A percentile compares a stretch with the other conserved stretches of the same genome.
Evolutionary conservation across 2,329 filamentous ascomycete species (phyloP).

Genomic region (Arthrinium phaeospermum): DNA sequence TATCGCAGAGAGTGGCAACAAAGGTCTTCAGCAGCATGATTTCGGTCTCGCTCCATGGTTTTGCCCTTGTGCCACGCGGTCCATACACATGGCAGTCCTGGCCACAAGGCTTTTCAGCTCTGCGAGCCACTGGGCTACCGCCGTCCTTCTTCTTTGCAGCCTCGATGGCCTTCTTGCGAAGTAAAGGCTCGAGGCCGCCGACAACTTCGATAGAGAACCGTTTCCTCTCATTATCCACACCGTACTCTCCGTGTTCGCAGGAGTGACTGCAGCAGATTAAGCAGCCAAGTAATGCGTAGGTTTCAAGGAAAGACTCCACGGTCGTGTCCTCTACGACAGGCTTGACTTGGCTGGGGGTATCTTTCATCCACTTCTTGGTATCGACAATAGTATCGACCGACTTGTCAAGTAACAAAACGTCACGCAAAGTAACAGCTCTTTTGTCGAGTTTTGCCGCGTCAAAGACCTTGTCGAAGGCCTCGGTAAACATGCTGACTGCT

Average conservation of each 20-base stretch:
- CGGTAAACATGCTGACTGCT: conserved; percentile 57
- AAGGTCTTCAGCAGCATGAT: conserved; percentile 53
- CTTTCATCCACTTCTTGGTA: conserved; percentile 58
- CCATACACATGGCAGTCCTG: conserved; percentile 50
- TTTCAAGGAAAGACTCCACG: conserved; percentile 57
- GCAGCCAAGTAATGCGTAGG: conserved; percentile 61
- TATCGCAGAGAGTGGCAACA: conserved; percentile 50
- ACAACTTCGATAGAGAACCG: conserved; percentile 57
- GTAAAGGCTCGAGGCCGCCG: conserved; percentile 43
- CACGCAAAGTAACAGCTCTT: conserved; percentile 53
- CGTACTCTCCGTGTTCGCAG: conserved; percentile 66
- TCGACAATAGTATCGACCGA: conserved; percentile 60
- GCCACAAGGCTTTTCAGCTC: conserved; percentile 38
- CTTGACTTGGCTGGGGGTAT: conserved; percentile 43
- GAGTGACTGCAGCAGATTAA: conserved; percentile 65
- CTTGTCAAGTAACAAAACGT: conserved; percentile 60
- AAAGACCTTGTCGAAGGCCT: conserved; percentile 64
- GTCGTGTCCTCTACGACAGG: conserved; percentile 42
- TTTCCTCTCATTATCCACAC: conserved; percentile 57
- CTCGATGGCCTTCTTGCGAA: conserved; percentile 35
- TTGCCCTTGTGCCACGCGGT: conserved; percentile 39
- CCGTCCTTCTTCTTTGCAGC: conserved; percentile 27
- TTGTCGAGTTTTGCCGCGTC: conserved; percentile 40
- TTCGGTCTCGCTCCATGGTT: conserved; percentile 57
- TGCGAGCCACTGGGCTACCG: conserved; percentile 38